A percentile compares a stretch with the other conserved stretches of the same genome.
phyloP scores from a whole-genome alignment of 1,284 basidiomycete genomes.

The Pseudozyma sp. region DNA sequence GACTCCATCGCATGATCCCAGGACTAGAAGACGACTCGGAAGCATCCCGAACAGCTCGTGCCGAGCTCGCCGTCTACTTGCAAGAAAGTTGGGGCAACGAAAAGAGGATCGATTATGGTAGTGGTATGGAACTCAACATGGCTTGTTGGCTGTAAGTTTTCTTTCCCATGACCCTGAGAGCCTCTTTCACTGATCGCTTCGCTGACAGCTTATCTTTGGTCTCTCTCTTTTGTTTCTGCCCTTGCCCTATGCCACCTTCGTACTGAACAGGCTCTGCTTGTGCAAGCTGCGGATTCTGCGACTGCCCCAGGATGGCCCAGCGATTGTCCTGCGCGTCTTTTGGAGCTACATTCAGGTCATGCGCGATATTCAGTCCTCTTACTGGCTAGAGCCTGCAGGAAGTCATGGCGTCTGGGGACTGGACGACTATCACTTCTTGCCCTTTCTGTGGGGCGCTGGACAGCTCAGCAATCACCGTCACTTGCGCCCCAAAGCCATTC shows the following conservation, averaged over 20 bases:
- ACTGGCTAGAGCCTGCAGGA: slow-evolving; percentile 97
- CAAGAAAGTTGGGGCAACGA: slow-evolving; percentile 90
- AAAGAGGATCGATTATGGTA: slow-evolving; percentile 95
- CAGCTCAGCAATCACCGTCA: slow-evolving; percentile 88
- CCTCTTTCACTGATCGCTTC: too few relatives aligned
- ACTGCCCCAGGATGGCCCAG: slow-evolving; percentile 78
- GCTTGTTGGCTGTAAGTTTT: slow-evolving; percentile 89
- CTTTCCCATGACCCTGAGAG: not conserved
- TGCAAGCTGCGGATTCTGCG: slow-evolving; percentile 76
- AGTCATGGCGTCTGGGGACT: slow-evolving; percentile 98
- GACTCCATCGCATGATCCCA: slow-evolving; percentile 36
- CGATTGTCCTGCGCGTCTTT: slow-evolving; percentile 86
- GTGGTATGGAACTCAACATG: slow-evolving; percentile 99
- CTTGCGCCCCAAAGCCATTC: slow-evolving; percentile 90
- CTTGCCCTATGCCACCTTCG: not conserved
- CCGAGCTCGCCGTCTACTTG: slow-evolving; percentile 78
- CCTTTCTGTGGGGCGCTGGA: slow-evolving; percentile 89
- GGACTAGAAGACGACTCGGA: slow-evolving; percentile 67
- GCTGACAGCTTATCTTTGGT: slow-evolving; percentile 5
- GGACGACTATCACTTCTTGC: slow-evolving; percentile 97
- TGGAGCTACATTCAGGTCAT: slow-evolving; percentile 79
- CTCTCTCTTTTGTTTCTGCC: not conserved
- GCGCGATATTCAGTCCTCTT: slow-evolving; percentile 89
- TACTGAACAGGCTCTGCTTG: slow-evolving; percentile 68
- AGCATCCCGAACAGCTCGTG: slow-evolving; percentile 29